Base-by-base conservation (phyloP, 768 basidiomycete genomes). In the Phanerochaete carnosa region DNA sequence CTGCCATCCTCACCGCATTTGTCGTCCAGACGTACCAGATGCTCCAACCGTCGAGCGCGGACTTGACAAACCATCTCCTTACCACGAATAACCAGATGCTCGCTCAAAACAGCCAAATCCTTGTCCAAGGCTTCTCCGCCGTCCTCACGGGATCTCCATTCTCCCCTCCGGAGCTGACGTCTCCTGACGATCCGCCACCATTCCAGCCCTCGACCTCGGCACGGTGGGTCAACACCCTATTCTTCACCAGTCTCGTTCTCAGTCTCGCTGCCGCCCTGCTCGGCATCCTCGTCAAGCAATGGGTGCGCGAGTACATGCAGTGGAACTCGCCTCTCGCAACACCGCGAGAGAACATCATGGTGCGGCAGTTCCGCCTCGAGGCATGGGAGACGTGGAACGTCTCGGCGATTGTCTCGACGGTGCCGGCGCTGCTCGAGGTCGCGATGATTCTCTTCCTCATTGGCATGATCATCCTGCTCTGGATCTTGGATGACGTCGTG, bases 211-310 rank as follows among this genome's bases (percentile, higher is more conserved):
- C 16, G 15, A 49, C 45, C 9, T 49, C 56, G 16, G 25, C 56
- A n/a, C 29, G 56, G 16, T 57, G 56, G 56, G 47, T 57, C 28
- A 57, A 57, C 26, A 22, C 15, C 43, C 28, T 57, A 9, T 57
- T 30, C 16, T 45, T 46, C 25, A 16, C 47, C 25, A 57, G 56
- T 43, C 56, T 57, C 23, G 19, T 57, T 25, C 25, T 57, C 7
- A 49, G 56, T 25, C 43, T 57, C 7, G 29, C 56, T 8, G 39
- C 56, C 13, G 56, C 56, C 13, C 45, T 57, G n/a, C 19, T 57
- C 11, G 56, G 56, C 9, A 57, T 57, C 46, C 19, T 57, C n/a
- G n/a, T n/a, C n/a, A n/a, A n/a, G n/a, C n/a, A n/a, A n/a, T n/a
- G n/a, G n/a, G n/a, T n/a, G n/a, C n/a, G n/a, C n/a, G n/a, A n/a